Evolutionary conservation across 2,329 filamentous ascomycete genomes (phyloP), one percentile per base, ranked within the genome.

Genomic region (Endoconidiophora laricicola): DNA sequence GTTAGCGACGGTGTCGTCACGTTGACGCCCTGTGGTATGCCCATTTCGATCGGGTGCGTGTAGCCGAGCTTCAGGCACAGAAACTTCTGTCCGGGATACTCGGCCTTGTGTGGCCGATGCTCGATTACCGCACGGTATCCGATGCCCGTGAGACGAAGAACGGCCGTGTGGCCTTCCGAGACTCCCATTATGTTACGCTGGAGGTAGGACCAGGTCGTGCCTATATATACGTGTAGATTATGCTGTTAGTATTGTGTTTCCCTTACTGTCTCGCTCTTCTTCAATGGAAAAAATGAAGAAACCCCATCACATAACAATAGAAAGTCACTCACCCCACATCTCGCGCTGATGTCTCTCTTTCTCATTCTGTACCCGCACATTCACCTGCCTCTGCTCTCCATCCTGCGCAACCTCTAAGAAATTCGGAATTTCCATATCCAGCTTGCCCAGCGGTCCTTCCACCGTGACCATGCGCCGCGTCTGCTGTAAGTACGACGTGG

Each of bases 1-100:
- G 91, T 98, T 40, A 90, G 87, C 65, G 93, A 83, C 37, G 91
- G 88, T 53, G 83, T 84, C 65, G 81, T 90, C 16, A 88, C 91
- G 61, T 76, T 87, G 42, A 98, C 79, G 23, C 88, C 87, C 57
- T 72, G 60, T 1, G 91, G 91, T 44, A 96, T 78, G 3, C 79
- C 79, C 61, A 95, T 72, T 66, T 98, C 90, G 56, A 98, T 85
- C 0, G 90, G 84, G 71, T 98, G 91, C 55, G 90, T 94, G 68
- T 87, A 98, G 52, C 91, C 91, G 50, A 98, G 84, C 73, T 96
- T 96, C 57, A 98, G 70, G 55, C 83, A 86, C 40, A 98, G 81
- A 59, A 94, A 94, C 62, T 86, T 76, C 66, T 95, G 88, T 40
- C 83, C 87, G 0, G 78, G 78, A 61, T 81, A 95, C 61, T 79